Conservation (phyloP, 495 filamentous ascomycete genomes). For the Talaromyces stipitatus region DNA sequence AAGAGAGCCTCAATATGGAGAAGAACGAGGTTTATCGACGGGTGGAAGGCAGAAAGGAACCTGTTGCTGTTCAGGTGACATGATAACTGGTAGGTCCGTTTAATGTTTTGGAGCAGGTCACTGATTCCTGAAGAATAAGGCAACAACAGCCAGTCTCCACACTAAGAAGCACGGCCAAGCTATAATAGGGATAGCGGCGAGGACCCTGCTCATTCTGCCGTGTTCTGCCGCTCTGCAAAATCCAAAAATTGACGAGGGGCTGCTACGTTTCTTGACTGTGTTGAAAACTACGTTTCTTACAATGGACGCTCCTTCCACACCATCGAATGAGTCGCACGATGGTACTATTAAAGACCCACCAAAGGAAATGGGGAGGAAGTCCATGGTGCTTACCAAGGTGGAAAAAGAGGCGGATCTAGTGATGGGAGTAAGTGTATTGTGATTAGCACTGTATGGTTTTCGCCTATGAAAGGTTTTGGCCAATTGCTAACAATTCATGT, state of each 20-base stretch:
- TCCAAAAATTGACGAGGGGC: not conserved
- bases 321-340: not conserved
- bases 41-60: not conserved
- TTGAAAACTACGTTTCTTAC: not conserved
- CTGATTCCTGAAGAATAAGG: no score
- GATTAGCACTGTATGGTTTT: not conserved
- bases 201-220: not conserved
- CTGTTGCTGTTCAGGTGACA: slow-evolving; percentile 2
- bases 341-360: not conserved
- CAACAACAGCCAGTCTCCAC: not conserved
- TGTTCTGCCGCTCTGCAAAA: not conserved
- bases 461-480: not conserved
- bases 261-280: not conserved
- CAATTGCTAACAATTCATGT: slow-evolving; percentile 4
- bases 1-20: not conserved
- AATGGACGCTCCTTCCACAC: not conserved
- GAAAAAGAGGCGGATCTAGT: slow-evolving; percentile 55
- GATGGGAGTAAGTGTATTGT: slow-evolving; percentile 51
- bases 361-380: not conserved
- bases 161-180: not conserved
- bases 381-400: slow-evolving; percentile 18
- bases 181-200: not conserved
- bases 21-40: not conserved
- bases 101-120: not conserved
- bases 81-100: not conserved